phyloP scores from a whole-genome alignment of 352 stramenopile genomes.

The Globisporangium abappressorium region DNA sequence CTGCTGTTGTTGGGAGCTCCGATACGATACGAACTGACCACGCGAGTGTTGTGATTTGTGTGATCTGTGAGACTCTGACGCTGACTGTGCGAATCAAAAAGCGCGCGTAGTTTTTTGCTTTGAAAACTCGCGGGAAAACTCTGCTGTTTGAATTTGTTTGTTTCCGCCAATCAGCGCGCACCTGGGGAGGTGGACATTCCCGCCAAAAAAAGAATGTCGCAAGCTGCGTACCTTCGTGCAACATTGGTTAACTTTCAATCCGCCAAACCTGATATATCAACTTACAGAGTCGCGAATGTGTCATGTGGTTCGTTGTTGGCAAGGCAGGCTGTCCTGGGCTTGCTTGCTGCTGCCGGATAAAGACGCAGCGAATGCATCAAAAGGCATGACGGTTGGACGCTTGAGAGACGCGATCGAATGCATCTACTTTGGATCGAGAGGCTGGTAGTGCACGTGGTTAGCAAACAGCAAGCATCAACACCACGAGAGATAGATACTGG shows the following conservation, averaged over 20 bases:
- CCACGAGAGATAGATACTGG: too few relatives aligned
- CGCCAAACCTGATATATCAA: too few relatives aligned
- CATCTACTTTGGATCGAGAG: too few relatives aligned
- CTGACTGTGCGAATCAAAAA: slow-evolving; percentile 9
- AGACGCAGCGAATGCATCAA: too few relatives aligned
- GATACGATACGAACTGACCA: slow-evolving; percentile 3
- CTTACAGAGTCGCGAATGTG: too few relatives aligned
- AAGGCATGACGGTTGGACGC: too few relatives aligned
- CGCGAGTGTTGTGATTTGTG: background rate
- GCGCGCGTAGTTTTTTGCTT: slow-evolving; percentile 10
- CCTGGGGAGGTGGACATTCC: slow-evolving; percentile 5
- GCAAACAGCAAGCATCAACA: too few relatives aligned
- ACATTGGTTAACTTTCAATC: slow-evolving; percentile 1
- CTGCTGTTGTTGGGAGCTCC: background rate
- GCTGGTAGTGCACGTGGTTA: too few relatives aligned
- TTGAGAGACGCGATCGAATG: too few relatives aligned
- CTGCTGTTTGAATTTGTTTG: slow-evolving; percentile 11
- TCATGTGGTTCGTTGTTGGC: too few relatives aligned
- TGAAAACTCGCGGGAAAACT: slow-evolving; percentile 18
- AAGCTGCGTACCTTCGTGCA: slow-evolving; percentile 2
- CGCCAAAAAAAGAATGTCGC: slow-evolving; percentile 8
- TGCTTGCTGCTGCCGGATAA: too few relatives aligned
- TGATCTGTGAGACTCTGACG: background rate
- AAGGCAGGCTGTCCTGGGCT: too few relatives aligned
- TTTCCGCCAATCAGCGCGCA: slow-evolving; percentile 34